Conservation (phyloP, 164 flowering plant genomes). For the Liquidambar formosana region DNA sequence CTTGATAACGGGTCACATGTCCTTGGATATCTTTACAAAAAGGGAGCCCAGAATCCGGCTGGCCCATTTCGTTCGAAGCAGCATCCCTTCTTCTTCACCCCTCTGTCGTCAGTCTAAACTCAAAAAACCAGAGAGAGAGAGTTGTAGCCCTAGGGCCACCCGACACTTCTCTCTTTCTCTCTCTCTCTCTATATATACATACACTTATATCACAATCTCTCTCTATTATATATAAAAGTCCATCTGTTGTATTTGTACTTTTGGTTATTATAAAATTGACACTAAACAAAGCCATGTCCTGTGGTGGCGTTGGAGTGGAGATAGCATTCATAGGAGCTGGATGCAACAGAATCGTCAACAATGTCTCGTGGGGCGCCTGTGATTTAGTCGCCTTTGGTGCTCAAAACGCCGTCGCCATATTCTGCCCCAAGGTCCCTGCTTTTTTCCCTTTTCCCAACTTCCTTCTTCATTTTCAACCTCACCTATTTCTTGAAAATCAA, state of each 20-base stretch:
- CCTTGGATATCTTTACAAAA: too few species aligned
- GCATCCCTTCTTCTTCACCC: too few species aligned
- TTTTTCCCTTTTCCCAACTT: background rate
- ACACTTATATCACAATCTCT: too few species aligned
- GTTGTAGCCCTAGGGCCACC: too few species aligned
- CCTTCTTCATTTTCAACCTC: background rate
- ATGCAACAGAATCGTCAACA: slow-evolving; percentile 89
- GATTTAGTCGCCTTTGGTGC: slow-evolving; percentile 83
- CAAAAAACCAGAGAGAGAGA: too few species aligned
- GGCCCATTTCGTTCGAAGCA: too few species aligned
- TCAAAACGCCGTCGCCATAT: slow-evolving; percentile 85
- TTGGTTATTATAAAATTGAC: background rate
- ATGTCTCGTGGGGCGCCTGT: slow-evolving; percentile 91
- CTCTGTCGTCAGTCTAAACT: too few species aligned
- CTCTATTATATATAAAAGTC: too few species aligned
- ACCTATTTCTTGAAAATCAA: background rate
- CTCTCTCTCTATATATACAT: too few species aligned
- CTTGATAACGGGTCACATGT: too few species aligned
- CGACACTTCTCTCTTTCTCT: too few species aligned
- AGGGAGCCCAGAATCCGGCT: too few species aligned
- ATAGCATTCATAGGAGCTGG: slow-evolving; percentile 84
- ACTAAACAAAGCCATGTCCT: slow-evolving; percentile 4
- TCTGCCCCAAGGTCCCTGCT: slow-evolving; percentile 64
- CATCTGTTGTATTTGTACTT: background rate
- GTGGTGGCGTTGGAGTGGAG: slow-evolving; percentile 40